phyloP scores from a whole-genome alignment of 179 eudicot genomes.

The Amaranthus tricolor region DNA sequence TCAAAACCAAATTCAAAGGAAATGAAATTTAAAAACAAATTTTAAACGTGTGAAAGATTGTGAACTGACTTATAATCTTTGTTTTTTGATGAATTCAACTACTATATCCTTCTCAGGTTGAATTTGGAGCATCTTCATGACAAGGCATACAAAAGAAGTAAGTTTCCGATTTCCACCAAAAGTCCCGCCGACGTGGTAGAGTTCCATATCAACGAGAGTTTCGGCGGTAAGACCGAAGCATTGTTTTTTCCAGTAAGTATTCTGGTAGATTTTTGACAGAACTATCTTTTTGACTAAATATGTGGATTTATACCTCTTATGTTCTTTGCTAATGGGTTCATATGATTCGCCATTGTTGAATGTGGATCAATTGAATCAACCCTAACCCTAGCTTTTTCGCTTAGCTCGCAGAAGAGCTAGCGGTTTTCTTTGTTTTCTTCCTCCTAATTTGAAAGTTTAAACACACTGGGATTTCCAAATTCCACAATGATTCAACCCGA shows the following conservation, averaged over 20 bases:
- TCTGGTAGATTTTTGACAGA: conserved; percentile 71
- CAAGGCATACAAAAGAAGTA: conserved; percentile 66
- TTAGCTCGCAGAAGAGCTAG: conserved; percentile 3
- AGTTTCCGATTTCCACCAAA: conserved; percentile 77
- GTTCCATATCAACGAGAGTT: conserved; percentile 85
- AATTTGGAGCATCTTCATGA: conserved; percentile 92
- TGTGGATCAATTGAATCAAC: conserved; percentile 16
- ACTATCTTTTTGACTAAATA: conserved; percentile 84
- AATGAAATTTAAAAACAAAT: neutral
- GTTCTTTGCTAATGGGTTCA: conserved; percentile 83
- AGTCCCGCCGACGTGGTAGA: conserved; percentile 90
- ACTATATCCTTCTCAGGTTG: conserved; percentile 97
- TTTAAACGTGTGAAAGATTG: neutral
- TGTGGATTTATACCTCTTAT: conserved; percentile 91
- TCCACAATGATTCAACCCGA: too few relatives aligned
- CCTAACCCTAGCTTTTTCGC: conserved; percentile 20
- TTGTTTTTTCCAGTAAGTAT: conserved; percentile 91
- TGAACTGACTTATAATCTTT: conserved; percentile 49
- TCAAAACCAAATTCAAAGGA: neutral
- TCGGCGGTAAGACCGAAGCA: conserved; percentile 97
- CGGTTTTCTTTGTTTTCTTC: neutral
- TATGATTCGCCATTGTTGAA: conserved; percentile 85
- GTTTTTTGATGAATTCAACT: conserved; percentile 88
- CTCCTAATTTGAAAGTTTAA: neutral
- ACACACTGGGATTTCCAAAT: neutral